These are phyloP conservation scores for Rhizopogon roseolus DNA, from an alignment of 768 basidiomycete genomes.

Conservation along the genomic window DNA sequence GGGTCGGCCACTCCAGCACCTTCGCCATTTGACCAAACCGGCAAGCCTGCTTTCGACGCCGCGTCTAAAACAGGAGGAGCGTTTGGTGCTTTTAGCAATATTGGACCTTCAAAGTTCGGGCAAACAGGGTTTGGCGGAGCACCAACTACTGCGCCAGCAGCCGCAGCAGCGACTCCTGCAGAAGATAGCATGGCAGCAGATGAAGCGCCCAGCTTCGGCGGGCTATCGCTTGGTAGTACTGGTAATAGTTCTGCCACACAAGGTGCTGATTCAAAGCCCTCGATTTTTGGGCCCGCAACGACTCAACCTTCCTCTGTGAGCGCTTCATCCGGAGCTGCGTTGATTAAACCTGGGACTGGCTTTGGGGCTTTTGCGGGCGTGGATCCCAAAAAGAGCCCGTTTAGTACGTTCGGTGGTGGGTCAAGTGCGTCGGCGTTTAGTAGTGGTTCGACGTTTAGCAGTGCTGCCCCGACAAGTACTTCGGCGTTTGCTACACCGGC, in stretches of 20 bases:
- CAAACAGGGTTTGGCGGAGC: conserved; percentile 15
- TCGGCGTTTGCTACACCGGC: conserved; percentile 13
- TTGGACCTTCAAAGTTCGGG: conserved; percentile 28
- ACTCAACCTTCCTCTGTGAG: conserved; percentile 1
- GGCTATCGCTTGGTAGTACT: conserved; percentile 25
- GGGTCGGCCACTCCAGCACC: conserved; percentile 4
- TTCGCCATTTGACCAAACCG: conserved; percentile 16
- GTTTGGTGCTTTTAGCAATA: conserved; percentile 29
- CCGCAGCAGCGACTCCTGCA: conserved; percentile 6
- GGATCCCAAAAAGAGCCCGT: conserved; percentile 20
- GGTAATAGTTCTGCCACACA: conserved; percentile 15
- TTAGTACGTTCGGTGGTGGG: conserved; percentile 13
- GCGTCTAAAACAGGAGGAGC: conserved; percentile 16
- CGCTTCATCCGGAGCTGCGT: conserved; percentile 11
- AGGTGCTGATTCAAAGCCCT: conserved; percentile 19
- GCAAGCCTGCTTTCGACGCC: conserved; percentile 18
- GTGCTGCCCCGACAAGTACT: conserved; percentile 8
- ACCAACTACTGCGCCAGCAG: conserved; percentile 1
- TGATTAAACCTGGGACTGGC: conserved; percentile 30
- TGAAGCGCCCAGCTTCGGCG: conserved; percentile 24
- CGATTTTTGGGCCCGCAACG: conserved; percentile 27
- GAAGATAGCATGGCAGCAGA: conserved; percentile 31
- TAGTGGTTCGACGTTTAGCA: conserved; percentile 7
- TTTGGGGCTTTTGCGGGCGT: conserved; percentile 27
- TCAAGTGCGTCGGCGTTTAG: background rate